phyloP scores from a whole-genome alignment of 148 eudicot genomes.

The Oxyria digyna region DNA sequence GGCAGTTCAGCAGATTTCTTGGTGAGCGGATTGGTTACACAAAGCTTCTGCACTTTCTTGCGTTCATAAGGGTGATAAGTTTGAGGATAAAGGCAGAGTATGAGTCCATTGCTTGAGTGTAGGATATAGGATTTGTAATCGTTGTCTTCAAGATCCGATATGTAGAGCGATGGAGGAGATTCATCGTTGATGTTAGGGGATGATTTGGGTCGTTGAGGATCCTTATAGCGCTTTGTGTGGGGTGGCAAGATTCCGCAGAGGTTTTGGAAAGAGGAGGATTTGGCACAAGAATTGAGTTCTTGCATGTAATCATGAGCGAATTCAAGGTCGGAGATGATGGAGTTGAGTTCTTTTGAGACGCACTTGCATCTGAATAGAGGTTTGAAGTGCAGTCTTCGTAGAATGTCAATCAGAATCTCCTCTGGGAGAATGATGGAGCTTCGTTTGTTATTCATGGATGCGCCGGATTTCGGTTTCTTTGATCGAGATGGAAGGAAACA shows the following conservation, averaged over 20 bases:
- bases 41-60: neutral
- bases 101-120: neutral
- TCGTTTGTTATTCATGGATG: neutral
- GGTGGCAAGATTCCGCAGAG: neutral
- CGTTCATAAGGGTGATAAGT: neutral
- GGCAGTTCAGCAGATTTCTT: neutral
- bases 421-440: neutral
- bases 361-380: neutral
- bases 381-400: neutral
- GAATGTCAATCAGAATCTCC: neutral
- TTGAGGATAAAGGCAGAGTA: neutral
- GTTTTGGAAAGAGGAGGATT: neutral
- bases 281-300: neutral
- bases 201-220: neutral
- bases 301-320: neutral
- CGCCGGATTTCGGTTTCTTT: neutral
- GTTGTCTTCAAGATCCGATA: neutral
- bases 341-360: neutral
- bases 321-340: neutral
- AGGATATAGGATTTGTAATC: neutral
- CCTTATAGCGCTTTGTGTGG: neutral
- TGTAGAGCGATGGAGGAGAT: neutral
- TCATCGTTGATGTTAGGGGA: neutral
- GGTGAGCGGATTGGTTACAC: neutral
- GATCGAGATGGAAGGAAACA: too few relatives aligned